Conservation (phyloP, 148 eudicot genomes). For the Rheum nobile region DNA sequence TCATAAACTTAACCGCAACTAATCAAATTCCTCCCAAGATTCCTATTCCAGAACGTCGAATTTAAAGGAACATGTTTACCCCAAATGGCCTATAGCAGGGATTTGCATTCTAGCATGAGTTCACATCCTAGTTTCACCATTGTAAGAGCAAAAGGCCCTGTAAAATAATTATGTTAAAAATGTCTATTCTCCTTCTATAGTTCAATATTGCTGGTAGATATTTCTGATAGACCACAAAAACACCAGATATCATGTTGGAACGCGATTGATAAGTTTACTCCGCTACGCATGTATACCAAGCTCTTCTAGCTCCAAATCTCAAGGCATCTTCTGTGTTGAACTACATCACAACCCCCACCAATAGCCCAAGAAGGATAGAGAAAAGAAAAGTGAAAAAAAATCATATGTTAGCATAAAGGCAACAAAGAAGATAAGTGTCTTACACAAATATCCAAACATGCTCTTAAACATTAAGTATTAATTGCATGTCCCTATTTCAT, state of each 20-base stretch:
- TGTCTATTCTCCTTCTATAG: background rate
- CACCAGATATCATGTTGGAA: conserved; percentile 34
- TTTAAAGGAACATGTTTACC: conserved; percentile 24
- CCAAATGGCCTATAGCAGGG: conserved; percentile 23
- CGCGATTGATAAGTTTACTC: conserved; percentile 28
- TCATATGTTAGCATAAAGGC: background rate
- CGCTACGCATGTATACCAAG: conserved; percentile 26
- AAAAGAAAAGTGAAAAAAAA: background rate
- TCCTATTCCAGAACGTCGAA: no score
- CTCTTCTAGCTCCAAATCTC: conserved; percentile 42
- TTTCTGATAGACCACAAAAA: background rate
- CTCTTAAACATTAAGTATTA: background rate
- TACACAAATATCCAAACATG: background rate
- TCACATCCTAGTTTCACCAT: conserved; percentile 31
- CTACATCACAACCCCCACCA: conserved; percentile 22
- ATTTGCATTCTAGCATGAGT: conserved; percentile 17
- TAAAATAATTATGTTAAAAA: background rate
- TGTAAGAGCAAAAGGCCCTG: conserved; percentile 14
- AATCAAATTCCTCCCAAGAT: no score
- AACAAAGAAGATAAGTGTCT: background rate
- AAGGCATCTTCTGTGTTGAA: conserved; percentile 25
- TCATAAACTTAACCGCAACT: no score
- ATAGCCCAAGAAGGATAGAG: conserved; percentile 1
- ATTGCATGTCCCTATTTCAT: background rate
- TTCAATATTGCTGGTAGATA: background rate